Percentiles rank a stretch among this genome's conserved stretches.
Evolutionary conservation across 805 yeast species (phyloP).

Genomic region (Sugiyamaella smithiae): DNA sequence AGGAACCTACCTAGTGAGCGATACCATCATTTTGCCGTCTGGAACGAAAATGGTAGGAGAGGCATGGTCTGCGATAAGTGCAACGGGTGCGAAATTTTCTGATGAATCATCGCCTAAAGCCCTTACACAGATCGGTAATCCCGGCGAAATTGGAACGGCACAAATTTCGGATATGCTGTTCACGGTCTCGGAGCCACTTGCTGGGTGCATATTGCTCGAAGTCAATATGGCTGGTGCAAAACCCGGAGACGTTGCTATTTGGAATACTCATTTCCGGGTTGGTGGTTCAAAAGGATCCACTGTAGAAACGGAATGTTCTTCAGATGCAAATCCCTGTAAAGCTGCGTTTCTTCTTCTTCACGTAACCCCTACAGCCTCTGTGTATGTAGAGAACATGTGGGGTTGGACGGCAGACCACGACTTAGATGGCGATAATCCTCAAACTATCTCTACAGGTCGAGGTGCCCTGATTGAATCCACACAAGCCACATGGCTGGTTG

Average conservation of each 20-base stretch:
- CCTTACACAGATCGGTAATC: constrained; percentile 6
- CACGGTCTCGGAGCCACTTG: constrained; percentile 5
- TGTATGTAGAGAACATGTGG: constrained; percentile 12
- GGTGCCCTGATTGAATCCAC: constrained; percentile 10
- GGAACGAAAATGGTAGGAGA: constrained; percentile 10
- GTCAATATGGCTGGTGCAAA: constrained; percentile 11
- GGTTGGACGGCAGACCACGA: constrained; percentile 16
- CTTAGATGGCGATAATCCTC: constrained; percentile 4
- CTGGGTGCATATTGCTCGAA: constrained; percentile 6
- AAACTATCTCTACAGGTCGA: constrained; percentile 12
- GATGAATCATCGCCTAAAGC: constrained; percentile 2
- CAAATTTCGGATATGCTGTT: constrained; percentile 12
- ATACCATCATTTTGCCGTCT: constrained; percentile 6
- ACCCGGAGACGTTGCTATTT: constrained; percentile 8
- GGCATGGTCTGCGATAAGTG: constrained; percentile 12
- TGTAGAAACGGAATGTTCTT: neutral
- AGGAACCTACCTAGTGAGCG: constrained; percentile 9
- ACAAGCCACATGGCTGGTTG: constrained; percentile 7
- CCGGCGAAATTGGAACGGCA: constrained; percentile 7
- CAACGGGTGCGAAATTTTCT: constrained; percentile 1
- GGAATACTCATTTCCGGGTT: constrained; percentile 12
- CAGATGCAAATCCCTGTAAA: constrained; percentile 7
- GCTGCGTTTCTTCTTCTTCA: constrained; percentile 9
- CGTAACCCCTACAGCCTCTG: constrained; percentile 8
- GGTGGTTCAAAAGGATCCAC: constrained; percentile 14